phyloP scores from a whole-genome alignment of 169 alveolate genomes.

The Eimeria sp. region DNA sequence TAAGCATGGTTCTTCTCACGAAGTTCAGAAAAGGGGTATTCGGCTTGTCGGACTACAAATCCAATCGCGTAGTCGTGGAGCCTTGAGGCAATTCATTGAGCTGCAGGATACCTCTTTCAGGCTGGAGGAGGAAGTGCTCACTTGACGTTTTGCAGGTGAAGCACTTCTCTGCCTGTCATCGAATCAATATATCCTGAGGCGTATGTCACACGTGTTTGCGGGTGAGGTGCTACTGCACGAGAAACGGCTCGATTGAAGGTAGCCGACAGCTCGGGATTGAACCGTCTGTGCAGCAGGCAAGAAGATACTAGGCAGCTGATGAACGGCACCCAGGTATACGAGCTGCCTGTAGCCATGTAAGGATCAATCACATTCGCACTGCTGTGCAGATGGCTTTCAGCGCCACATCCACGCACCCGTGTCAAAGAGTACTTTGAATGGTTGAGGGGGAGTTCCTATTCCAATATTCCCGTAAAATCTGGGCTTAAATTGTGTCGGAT shows the following conservation, averaged over 20 bases:
- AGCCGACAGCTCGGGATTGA: constrained; percentile 40
- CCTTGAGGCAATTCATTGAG: neutral
- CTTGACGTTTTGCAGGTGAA: constrained; percentile 36
- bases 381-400: neutral
- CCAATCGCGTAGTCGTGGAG: constrained; percentile 1
- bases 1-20: constrained; percentile 9
- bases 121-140: neutral
- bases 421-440: constrained; percentile 43
- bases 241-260: neutral
- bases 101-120: neutral
- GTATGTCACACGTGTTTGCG: constrained; percentile 35
- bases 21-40: constrained; percentile 62
- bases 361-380: neutral
- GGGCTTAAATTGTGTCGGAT: neutral
- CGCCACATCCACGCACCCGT: constrained; percentile 53
- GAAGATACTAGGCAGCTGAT: constrained; percentile 27
- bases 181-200: constrained; percentile 63
- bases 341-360: constrained; percentile 25
- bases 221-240: neutral
- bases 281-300: constrained; percentile 62
- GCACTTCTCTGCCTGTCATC: neutral
- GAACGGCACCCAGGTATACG: constrained; percentile 64
- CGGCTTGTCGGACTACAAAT: constrained; percentile 32
- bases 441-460: constrained; percentile 66
- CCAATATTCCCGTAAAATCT: constrained; percentile 55